A percentile compares a stretch with the other conserved stretches of the same genome.
These are phyloP conservation scores for Cyberlindnera misumaiensis DNA, from an alignment of 805 yeast genomes.

Conservation along the genomic window DNA sequence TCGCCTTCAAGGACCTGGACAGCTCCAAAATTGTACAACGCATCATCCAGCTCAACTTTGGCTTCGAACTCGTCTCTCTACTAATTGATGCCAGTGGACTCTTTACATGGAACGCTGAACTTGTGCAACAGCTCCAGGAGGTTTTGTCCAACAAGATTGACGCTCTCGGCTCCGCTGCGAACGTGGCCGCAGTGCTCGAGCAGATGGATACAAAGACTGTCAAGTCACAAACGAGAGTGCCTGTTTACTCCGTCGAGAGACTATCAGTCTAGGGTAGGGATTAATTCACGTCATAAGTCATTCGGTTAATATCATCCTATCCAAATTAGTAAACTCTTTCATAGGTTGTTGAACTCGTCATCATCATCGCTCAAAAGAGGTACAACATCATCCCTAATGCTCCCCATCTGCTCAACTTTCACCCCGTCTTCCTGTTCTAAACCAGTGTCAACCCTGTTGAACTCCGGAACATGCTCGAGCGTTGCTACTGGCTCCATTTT, in stretches of 20 bases:
- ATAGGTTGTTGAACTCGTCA: conserved; percentile 11
- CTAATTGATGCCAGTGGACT: conserved; percentile 71
- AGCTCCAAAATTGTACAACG: conserved; percentile 37
- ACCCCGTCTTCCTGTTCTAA: too few relatives aligned
- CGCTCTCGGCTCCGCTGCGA: conserved; percentile 34
- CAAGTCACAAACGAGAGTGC: conserved; percentile 36
- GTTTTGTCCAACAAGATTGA: conserved; percentile 43
- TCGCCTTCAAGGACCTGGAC: conserved; percentile 19
- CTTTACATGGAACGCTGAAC: conserved; percentile 52
- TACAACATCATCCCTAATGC: not conserved
- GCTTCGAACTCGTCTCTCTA: conserved; percentile 56
- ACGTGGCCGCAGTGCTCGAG: conserved; percentile 21
- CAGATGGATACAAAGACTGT: conserved; percentile 23
- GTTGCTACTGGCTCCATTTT: too few relatives aligned
- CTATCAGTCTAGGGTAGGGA: conserved; percentile 15
- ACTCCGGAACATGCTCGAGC: too few relatives aligned
- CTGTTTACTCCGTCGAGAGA: conserved; percentile 49
- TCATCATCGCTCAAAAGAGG: conserved; percentile 12
- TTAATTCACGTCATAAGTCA: too few relatives aligned
- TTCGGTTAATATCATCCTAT: not conserved
- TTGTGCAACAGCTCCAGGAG: conserved; percentile 37
- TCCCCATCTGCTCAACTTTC: not conserved
- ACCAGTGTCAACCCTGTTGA: too few relatives aligned
- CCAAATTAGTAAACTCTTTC: not conserved
- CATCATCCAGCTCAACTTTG: conserved; percentile 39